Evolutionary conservation across 352 stramenopile genomes (phyloP).

Genomic region (Elongisporangium anandrum): DNA sequence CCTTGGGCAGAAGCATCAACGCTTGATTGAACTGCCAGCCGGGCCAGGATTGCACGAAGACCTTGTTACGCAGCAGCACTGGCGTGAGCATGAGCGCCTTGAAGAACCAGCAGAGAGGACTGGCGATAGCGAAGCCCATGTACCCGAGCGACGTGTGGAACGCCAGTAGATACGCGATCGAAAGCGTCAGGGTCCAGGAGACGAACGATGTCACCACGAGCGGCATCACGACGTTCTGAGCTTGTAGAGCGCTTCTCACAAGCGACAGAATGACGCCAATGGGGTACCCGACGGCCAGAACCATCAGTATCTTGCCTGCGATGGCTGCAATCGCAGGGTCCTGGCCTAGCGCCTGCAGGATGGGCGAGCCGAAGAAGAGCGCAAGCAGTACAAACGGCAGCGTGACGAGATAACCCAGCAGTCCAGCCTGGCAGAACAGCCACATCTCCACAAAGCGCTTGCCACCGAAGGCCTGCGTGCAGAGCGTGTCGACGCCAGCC

Average conservation of each 20-base stretch:
- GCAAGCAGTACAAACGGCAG: slow-evolving; percentile 8
- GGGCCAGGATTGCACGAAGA: slow-evolving; percentile 15
- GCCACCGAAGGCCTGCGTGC: slow-evolving; percentile 55
- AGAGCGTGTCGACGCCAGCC: slow-evolving; percentile 60
- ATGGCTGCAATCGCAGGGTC: slow-evolving; percentile 20
- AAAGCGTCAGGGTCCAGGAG: slow-evolving; percentile 12
- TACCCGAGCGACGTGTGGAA: slow-evolving; percentile 33
- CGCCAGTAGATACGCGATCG: slow-evolving; percentile 27
- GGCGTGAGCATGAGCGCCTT: slow-evolving; percentile 19
- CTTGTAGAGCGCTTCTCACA: slow-evolving; percentile 22
- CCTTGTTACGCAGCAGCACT: slow-evolving; percentile 15
- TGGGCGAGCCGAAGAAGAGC: slow-evolving; percentile 16
- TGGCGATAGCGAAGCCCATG: slow-evolving; percentile 23
- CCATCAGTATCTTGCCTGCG: slow-evolving; percentile 15
- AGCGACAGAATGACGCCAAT: slow-evolving; percentile 20
- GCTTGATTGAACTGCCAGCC: slow-evolving; percentile 12
- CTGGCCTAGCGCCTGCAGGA: slow-evolving; percentile 28
- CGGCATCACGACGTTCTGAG: slow-evolving; percentile 33
- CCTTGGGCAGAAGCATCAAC: slow-evolving; percentile 8
- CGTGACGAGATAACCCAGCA: slow-evolving; percentile 7
- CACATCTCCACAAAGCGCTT: slow-evolving; percentile 51
- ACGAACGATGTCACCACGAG: slow-evolving; percentile 22
- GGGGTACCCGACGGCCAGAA: slow-evolving; percentile 16
- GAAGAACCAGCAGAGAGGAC: slow-evolving; percentile 17
- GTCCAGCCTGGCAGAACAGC: slow-evolving; percentile 51